A percentile compares a stretch with the other conserved stretches of the same genome.
Evolutionary conservation across 2,329 filamentous ascomycete genomes (phyloP).

Genomic region (Alternaria conjuncta): DNA sequence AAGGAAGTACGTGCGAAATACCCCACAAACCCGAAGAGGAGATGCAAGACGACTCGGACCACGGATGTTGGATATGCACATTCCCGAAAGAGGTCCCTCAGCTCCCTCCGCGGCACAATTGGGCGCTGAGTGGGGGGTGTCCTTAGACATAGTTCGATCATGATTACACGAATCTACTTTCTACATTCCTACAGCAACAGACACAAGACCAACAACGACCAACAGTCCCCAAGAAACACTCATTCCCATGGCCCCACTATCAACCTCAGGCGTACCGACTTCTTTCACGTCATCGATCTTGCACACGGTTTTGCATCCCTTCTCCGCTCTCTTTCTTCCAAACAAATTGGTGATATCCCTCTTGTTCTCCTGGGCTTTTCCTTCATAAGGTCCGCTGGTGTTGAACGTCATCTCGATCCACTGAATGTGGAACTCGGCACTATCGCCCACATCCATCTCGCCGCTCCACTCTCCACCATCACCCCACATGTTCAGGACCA

Average conservation of each 20-base stretch:
- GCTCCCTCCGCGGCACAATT: too few species aligned
- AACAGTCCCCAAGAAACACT: constrained; percentile 38
- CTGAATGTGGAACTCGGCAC: constrained; percentile 65
- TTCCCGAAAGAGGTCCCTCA: too few species aligned
- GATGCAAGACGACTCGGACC: too few species aligned
- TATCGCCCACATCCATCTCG: constrained; percentile 60
- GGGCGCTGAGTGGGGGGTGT: too few species aligned
- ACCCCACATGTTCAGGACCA: constrained; percentile 68
- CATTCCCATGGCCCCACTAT: constrained; percentile 19
- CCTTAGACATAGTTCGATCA: too few species aligned
- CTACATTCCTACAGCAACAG: constrained; percentile 26
- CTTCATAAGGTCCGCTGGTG: constrained; percentile 43
- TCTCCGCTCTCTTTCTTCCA: constrained; percentile 29
- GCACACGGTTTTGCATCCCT: constrained; percentile 45
- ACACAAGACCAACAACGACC: constrained; percentile 27
- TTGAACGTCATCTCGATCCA: constrained; percentile 68
- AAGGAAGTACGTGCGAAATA: too few species aligned
- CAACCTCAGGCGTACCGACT: constrained; percentile 45
- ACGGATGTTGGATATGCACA: too few species aligned
- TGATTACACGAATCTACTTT: too few species aligned
- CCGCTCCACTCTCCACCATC: constrained; percentile 67
- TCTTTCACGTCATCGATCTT: constrained; percentile 46
- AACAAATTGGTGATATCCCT: constrained; percentile 18
- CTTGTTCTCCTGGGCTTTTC: constrained; percentile 23
- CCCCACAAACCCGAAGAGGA: too few species aligned